Conservation (phyloP, 2,329 filamentous ascomycete species). For the Hymenoscyphus fructigenus region DNA sequence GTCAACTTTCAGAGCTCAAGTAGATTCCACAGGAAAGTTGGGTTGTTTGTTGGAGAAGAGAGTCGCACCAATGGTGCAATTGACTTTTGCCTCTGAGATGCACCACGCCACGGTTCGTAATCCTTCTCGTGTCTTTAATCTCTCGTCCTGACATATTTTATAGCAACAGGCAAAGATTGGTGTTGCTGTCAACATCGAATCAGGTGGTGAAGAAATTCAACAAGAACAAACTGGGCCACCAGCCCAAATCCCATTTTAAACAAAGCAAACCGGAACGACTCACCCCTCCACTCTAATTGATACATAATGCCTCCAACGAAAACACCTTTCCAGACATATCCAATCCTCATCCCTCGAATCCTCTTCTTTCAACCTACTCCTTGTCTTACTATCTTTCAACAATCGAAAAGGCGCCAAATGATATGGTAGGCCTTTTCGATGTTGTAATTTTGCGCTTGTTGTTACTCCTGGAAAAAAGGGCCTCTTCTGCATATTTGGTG, state of each 20-base stretch:
- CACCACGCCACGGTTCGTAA: conserved; percentile 87
- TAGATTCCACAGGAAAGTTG: conserved; percentile 93
- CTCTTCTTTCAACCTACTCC: conserved; percentile 26
- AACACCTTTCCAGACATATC: conserved; percentile 23
- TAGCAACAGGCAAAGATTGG: conserved; percentile 96
- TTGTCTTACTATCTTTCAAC: conserved; percentile 34
- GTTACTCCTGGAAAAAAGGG: conserved; percentile 14
- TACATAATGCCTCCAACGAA: conserved; percentile 29
- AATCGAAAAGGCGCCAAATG: conserved; percentile 9
- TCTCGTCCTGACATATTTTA: conserved; percentile 33
- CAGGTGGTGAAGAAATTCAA: conserved; percentile 78
- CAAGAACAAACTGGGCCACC: conserved; percentile 66
- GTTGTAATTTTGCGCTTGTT: conserved; percentile 21
- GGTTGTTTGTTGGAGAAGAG: conserved; percentile 93
- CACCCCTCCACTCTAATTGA: conserved; percentile 34
- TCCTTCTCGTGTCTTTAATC: not conserved
- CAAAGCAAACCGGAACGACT: conserved; percentile 9
- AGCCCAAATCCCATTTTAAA: conserved; percentile 61
- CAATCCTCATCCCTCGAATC: conserved; percentile 18
- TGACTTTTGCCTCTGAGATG: conserved; percentile 95
- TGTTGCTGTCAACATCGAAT: conserved; percentile 88
- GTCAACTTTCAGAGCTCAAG: conserved; percentile 91
- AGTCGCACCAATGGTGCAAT: conserved; percentile 84
- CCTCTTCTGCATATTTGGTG: conserved; percentile 27
- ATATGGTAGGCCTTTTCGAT: conserved; percentile 16